Conservation (phyloP, 495 filamentous ascomycete species). For the Tuber magnatum region DNA sequence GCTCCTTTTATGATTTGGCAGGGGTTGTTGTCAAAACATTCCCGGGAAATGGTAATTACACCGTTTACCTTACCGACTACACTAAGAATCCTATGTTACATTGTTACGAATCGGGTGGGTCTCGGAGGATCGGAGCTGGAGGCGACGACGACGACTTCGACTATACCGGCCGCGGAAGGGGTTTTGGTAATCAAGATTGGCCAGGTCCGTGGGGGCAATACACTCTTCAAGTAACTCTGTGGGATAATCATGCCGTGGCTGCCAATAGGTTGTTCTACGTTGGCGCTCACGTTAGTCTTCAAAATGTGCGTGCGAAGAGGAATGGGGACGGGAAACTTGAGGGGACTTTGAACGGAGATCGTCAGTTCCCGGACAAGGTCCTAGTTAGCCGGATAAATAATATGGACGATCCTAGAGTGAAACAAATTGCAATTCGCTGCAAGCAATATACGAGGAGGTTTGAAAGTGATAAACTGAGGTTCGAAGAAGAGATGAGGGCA, state of each 20-base stretch:
- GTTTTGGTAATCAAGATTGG: slow-evolving; percentile 48
- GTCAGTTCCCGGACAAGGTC: slow-evolving; percentile 47
- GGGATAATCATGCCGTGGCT: slow-evolving; percentile 58
- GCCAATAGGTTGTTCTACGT: slow-evolving; percentile 51
- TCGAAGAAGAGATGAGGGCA: slow-evolving; percentile 42
- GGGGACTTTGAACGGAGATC: slow-evolving; percentile 62
- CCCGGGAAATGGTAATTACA: slow-evolving; percentile 46
- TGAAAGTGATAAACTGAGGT: slow-evolving; percentile 46
- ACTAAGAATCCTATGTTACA: slow-evolving; percentile 53
- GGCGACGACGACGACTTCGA: slow-evolving; percentile 29
- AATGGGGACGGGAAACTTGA: slow-evolving; percentile 55
- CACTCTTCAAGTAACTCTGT: slow-evolving; percentile 66
- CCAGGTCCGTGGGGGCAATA: slow-evolving; percentile 69
- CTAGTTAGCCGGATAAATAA: slow-evolving; percentile 49
- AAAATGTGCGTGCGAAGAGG: slow-evolving; percentile 67
- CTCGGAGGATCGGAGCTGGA: slow-evolving; percentile 16
- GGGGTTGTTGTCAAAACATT: slow-evolving; percentile 69
- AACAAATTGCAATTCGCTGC: slow-evolving; percentile 57
- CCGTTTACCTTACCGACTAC: slow-evolving; percentile 81
- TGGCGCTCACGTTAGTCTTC: slow-evolving; percentile 56
- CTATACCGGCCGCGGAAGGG: slow-evolving; percentile 17
- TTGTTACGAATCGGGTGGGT: slow-evolving; percentile 48
- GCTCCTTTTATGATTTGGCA: slow-evolving; percentile 60
- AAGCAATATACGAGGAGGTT: slow-evolving; percentile 54
- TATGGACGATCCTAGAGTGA: slow-evolving; percentile 49